A percentile compares a stretch with the other conserved stretches of the same genome.
Evolutionary conservation across 1,284 basidiomycete species (phyloP).

Genomic region (Melampsora allii-populina): DNA sequence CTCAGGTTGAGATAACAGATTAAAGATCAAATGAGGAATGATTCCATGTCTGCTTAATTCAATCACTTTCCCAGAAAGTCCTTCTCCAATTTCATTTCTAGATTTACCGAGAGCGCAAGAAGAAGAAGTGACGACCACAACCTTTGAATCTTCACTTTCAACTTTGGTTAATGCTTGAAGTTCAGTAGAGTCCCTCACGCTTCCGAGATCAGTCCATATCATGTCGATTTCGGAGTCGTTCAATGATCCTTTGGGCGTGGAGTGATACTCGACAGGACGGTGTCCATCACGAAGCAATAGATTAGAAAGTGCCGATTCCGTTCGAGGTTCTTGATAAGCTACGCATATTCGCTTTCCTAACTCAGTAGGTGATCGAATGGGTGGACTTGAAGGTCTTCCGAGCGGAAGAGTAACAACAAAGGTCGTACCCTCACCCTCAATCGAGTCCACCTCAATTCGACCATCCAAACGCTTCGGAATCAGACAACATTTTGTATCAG

Average conservation of each 20-base stretch:
- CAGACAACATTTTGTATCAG: too few relatives aligned
- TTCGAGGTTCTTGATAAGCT: slow-evolving; percentile 22
- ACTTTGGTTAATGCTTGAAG: neutral
- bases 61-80: slow-evolving; percentile 11
- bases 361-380: neutral
- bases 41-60: slow-evolving; percentile 31
- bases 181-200: slow-evolving; percentile 6
- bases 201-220: slow-evolving; percentile 10
- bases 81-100: neutral
- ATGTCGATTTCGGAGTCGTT: slow-evolving; percentile 19
- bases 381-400: neutral
- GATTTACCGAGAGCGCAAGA: slow-evolving; percentile 7
- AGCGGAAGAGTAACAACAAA: slow-evolving; percentile 26
- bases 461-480: slow-evolving; percentile 13
- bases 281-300: slow-evolving; percentile 24
- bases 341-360: slow-evolving; percentile 15
- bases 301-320: slow-evolving; percentile 5
- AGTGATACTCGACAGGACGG: slow-evolving; percentile 13
- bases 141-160: neutral
- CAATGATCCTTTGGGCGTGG: slow-evolving; percentile 4
- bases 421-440: slow-evolving; percentile 28
- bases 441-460: slow-evolving; percentile 28
- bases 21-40: slow-evolving; percentile 38
- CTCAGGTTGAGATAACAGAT: slow-evolving; percentile 1
- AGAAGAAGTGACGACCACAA: neutral